A percentile compares a stretch with the other conserved stretches of the same genome.
Conservation (phyloP, 208 protist species). For the Wallacemonas collosoma region DNA sequence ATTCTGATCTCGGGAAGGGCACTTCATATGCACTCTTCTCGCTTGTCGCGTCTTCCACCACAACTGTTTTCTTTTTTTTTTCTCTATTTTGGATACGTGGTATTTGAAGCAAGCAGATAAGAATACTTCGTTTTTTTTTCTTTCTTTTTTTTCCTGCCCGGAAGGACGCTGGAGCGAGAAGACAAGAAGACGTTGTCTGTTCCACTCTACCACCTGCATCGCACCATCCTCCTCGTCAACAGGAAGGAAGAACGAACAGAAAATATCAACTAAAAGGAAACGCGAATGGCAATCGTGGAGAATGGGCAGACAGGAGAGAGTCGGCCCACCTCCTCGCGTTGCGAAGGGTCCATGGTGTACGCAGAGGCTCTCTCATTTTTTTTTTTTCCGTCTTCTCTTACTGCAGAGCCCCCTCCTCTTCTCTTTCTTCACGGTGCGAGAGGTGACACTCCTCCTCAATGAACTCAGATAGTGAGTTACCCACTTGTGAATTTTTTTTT, state of each 20-base stretch:
- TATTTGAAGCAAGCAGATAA: background rate
- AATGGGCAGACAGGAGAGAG: too few species aligned
- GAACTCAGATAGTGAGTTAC: background rate
- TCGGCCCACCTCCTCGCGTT: too few species aligned
- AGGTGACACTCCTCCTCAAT: too few species aligned
- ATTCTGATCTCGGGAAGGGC: too few species aligned
- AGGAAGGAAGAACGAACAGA: background rate
- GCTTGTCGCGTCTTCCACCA: background rate
- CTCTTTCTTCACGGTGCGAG: background rate
- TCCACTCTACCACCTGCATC: too few species aligned
- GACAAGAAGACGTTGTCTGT: background rate
- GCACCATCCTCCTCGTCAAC: background rate
- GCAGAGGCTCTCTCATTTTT: too few species aligned
- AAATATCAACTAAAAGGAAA: background rate
- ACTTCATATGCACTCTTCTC: too few species aligned
- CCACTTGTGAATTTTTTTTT: background rate
- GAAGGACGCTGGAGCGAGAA: constrained; percentile 1
- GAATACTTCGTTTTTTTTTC: background rate
- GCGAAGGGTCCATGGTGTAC: too few species aligned
- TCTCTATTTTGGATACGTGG: background rate
- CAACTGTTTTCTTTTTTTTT: background rate
- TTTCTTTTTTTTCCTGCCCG: constrained; percentile 14
- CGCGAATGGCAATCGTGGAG: too few species aligned
- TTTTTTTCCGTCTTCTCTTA: too few species aligned
- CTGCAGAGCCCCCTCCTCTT: background rate